Conservation (phyloP, 192 early-diverging fungal genomes). For the Linnemannia zychae region DNA sequence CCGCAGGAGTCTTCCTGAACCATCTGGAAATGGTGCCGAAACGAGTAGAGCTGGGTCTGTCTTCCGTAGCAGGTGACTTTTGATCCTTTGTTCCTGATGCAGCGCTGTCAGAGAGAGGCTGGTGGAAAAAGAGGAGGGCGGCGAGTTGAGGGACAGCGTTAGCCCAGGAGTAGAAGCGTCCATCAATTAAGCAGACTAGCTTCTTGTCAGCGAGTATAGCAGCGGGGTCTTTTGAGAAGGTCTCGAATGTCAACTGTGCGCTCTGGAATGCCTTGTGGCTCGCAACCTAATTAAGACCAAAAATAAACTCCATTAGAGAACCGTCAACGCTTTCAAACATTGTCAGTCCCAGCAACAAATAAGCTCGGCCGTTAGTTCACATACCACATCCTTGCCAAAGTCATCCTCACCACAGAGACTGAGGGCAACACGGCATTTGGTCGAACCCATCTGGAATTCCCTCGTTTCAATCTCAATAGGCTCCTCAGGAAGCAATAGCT, state of each 20-base stretch:
- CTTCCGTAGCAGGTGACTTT: constrained; percentile 27
- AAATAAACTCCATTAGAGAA: constrained; percentile 5
- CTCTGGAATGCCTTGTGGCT: constrained; percentile 37
- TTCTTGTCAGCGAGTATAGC: constrained; percentile 46
- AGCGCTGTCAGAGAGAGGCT: constrained; percentile 61
- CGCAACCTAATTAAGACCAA: constrained; percentile 27
- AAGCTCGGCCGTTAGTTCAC: background rate
- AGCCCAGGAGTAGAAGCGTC: constrained; percentile 73
- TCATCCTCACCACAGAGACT: constrained; percentile 67
- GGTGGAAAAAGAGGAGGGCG: constrained; percentile 68
- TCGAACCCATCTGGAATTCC: constrained; percentile 54
- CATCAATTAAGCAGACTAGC: constrained; percentile 49
- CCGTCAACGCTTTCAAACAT: background rate
- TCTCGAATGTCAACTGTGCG: constrained; percentile 40
- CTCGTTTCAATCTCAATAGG: constrained; percentile 47
- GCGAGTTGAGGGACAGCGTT: constrained; percentile 73
- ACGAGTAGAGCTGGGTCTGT: constrained; percentile 43
- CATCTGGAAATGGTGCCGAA: constrained; percentile 52
- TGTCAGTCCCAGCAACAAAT: background rate
- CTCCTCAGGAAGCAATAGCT: constrained; percentile 31
- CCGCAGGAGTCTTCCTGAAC: constrained; percentile 47
- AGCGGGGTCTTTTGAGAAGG: constrained; percentile 49
- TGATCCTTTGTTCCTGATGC: constrained; percentile 34
- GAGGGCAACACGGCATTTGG: constrained; percentile 65
- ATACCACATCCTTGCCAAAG: constrained; percentile 61